A percentile compares a stretch with the other conserved stretches of the same genome.
Evolutionary conservation across 1,284 basidiomycete species (phyloP).

Genomic region (Trichosporon sp.): DNA sequence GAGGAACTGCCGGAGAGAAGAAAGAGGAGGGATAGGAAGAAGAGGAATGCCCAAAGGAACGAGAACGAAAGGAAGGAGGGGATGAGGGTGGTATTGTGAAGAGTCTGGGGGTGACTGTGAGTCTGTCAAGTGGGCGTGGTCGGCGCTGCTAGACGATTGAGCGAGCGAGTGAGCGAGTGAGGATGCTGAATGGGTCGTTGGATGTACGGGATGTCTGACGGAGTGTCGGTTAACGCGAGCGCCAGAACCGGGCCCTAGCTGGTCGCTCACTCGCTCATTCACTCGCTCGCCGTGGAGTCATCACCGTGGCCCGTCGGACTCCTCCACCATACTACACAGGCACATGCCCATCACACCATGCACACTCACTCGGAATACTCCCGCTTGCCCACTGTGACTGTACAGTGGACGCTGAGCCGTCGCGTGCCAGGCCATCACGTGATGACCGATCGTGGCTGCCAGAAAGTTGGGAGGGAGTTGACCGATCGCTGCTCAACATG

Average conservation of each 20-base stretch:
- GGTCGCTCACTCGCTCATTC: background rate
- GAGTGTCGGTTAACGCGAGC: background rate
- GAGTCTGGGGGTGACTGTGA: too few relatives aligned
- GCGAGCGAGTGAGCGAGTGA: too few relatives aligned
- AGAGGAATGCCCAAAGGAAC: slow-evolving; percentile 14
- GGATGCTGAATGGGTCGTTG: too few relatives aligned
- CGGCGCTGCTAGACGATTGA: too few relatives aligned
- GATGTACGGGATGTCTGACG: background rate
- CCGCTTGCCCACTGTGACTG: background rate
- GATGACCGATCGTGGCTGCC: background rate
- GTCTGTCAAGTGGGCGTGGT: slow-evolving; percentile 4
- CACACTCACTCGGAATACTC: background rate
- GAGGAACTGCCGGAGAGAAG: too few relatives aligned
- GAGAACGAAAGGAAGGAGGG: background rate
- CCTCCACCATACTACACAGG: too few relatives aligned
- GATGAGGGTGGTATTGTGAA: slow-evolving; percentile 1
- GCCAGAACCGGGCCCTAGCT: background rate
- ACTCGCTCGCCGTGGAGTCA: too few relatives aligned
- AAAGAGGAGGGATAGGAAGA: background rate
- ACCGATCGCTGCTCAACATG: background rate
- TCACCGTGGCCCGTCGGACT: background rate
- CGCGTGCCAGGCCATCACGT: background rate
- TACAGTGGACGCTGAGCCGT: background rate
- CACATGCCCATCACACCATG: background rate
- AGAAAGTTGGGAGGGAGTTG: too few relatives aligned